Conservation (phyloP, 2,329 filamentous ascomycete species). For the Trichophyton equinum region DNA sequence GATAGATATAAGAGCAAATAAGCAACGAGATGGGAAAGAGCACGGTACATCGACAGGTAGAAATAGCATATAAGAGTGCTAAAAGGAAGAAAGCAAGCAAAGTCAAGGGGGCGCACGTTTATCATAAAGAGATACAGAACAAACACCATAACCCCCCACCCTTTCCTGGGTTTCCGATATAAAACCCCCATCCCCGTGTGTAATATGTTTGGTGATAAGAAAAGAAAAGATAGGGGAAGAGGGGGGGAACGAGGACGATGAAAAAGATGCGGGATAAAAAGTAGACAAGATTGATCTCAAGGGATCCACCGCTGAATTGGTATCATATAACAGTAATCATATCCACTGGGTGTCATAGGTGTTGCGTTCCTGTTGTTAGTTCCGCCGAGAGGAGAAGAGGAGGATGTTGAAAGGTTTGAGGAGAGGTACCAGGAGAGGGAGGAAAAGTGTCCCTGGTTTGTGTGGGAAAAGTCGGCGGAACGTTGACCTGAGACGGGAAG, state of each 20-base stretch:
- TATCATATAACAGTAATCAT: constrained; percentile 2
- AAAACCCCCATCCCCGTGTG: constrained; percentile 1
- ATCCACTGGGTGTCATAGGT: neutral
- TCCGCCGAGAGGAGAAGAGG: neutral
- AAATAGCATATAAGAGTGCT: neutral
- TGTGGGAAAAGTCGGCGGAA: neutral
- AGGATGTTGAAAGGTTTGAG: neutral
- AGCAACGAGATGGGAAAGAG: neutral
- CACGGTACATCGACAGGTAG: neutral
- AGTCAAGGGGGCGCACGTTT: neutral
- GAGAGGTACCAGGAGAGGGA: too few species aligned
- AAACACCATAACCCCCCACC: constrained; percentile 5
- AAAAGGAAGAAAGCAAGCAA: neutral
- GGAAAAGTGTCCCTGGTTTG: too few species aligned
- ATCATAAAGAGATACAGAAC: constrained; percentile 6
- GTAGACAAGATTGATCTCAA: neutral
- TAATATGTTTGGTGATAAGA: neutral
- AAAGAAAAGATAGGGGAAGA: neutral
- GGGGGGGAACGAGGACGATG: neutral
- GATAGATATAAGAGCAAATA: neutral
- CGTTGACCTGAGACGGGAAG: neutral
- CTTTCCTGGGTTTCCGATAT: constrained; percentile 6
- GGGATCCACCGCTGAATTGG: neutral
- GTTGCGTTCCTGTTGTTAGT: neutral
- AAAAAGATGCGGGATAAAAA: neutral